Evolutionary conservation across 495 filamentous ascomycete genomes (phyloP), one percentile per base, ranked within the genome.

Genomic region (Entonaema liquescens): DNA sequence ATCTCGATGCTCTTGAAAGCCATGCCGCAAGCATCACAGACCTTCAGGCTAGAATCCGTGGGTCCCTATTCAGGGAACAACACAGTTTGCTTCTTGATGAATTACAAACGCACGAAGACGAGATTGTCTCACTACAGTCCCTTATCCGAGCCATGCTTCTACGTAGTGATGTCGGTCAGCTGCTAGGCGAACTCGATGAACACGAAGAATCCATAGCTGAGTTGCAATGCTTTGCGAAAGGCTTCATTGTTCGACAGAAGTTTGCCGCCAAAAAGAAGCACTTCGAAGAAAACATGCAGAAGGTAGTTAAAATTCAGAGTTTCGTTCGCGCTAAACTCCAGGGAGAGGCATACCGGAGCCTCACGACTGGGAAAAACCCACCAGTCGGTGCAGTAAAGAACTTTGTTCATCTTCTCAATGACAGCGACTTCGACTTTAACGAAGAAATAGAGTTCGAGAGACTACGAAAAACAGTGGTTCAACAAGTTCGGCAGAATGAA

Each of bases 341-440:
- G 80, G 95, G 95, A 6, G 93, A 98, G 79, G 96, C 96, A 1
- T 99, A 99, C 83, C 98, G 97, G 84, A 95, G 91, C 74, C 83
- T 97, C 71, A 97, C 94, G 5, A 93, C 89, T 33, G 95, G 96
- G n/a, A 97, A 97, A 80, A 98, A 98, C 73, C 95, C 95, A 53
- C 95, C 96, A 3, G 93, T 98, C 57, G 91, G 93, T 49, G 97
- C 96, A 0, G 91, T 99, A 71, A 97, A 98, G 81, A 94, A 95
- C 71, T 98, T 98, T 73, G 93, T 99, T 5, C 95, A 99, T 80
- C 85, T 99, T 26, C 87, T 99, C 53, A 99, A 98, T 76, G 95
- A 99, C 79, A 97, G 93, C 73, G 93, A 97, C 73, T 97, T 99
- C 71, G 95, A 99, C 74, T 99, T 99, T 78, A 96, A 99, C 76